These are phyloP conservation scores for Taiozyma sp. DNA, from an alignment of 1,139 yeast species.

Conservation along the genomic window DNA sequence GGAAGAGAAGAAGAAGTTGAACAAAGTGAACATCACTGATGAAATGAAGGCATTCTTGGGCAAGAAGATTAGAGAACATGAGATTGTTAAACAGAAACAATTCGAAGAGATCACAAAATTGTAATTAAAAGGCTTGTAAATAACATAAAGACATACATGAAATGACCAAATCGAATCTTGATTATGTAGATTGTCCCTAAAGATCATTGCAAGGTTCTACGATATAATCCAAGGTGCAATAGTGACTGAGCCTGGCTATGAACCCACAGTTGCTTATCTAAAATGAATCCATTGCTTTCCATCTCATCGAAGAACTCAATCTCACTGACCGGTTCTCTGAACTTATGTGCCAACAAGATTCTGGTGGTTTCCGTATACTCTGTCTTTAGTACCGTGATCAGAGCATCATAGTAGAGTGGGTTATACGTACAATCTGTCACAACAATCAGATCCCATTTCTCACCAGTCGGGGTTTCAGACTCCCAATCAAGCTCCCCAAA, in stretches of 20 bases:
- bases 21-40: constrained; percentile 49
- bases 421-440: constrained; percentile 27
- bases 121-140: constrained; percentile 2
- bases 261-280: constrained; percentile 15
- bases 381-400: constrained; percentile 20
- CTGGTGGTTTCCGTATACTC: constrained; percentile 14
- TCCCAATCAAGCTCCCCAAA: constrained; percentile 26
- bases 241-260: constrained; percentile 8
- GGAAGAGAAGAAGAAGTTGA: constrained; percentile 41
- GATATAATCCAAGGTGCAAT: constrained; percentile 17
- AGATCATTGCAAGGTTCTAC: neutral
- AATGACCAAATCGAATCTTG: neutral
- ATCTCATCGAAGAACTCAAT: constrained; percentile 20
- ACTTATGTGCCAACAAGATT: constrained; percentile 23
- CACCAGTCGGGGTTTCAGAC: constrained; percentile 5
- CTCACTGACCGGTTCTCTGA: constrained; percentile 24
- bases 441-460: constrained; percentile 21
- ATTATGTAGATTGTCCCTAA: neutral
- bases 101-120: constrained; percentile 9
- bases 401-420: constrained; percentile 24
- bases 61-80: constrained; percentile 54
- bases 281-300: constrained; percentile 3
- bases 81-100: constrained; percentile 29
- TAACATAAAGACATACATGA: neutral
- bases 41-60: constrained; percentile 74